These are phyloP conservation scores for Tricharina praecox DNA, from an alignment of 495 filamentous ascomycete species.

Conservation along the genomic window DNA sequence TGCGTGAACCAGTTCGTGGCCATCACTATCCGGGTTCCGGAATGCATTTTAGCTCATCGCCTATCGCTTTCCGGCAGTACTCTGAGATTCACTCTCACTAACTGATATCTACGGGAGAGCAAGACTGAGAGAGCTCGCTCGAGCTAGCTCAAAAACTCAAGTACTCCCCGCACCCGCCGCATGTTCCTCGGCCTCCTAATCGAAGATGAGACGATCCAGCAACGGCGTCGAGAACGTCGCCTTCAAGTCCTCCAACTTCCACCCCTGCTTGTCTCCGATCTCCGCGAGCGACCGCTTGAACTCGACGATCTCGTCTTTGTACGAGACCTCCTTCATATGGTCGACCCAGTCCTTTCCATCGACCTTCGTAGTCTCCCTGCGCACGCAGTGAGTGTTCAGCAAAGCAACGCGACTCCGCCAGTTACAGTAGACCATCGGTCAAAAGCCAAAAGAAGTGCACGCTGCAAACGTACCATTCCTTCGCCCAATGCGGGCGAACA, in stretches of 20 bases:
- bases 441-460: too few species aligned
- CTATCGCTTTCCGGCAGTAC: too few species aligned
- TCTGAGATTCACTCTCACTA: too few species aligned
- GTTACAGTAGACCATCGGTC: background rate
- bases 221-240: slow-evolving; percentile 10
- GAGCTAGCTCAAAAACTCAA: too few species aligned
- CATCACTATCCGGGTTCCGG: too few species aligned
- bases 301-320: slow-evolving; percentile 31
- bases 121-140: too few species aligned
- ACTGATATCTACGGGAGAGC: too few species aligned
- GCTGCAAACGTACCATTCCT: slow-evolving; percentile 37
- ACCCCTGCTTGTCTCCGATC: slow-evolving; percentile 34
- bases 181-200: background rate
- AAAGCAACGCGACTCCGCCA: background rate
- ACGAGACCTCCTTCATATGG: slow-evolving; percentile 31
- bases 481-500: slow-evolving; percentile 39
- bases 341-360: slow-evolving; percentile 24
- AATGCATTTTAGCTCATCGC: too few species aligned
- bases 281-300: slow-evolving; percentile 29
- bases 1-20: too few species aligned
- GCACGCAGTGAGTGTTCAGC: background rate
- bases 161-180: too few species aligned
- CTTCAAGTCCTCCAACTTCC: slow-evolving; percentile 31
- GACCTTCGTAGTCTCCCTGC: slow-evolving; percentile 22
- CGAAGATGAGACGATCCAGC: background rate